A percentile compares a stretch with the other conserved stretches of the same genome.
Evolutionary conservation across 805 yeast species (phyloP).

Genomic region (Wickerhamiella azymoides): DNA sequence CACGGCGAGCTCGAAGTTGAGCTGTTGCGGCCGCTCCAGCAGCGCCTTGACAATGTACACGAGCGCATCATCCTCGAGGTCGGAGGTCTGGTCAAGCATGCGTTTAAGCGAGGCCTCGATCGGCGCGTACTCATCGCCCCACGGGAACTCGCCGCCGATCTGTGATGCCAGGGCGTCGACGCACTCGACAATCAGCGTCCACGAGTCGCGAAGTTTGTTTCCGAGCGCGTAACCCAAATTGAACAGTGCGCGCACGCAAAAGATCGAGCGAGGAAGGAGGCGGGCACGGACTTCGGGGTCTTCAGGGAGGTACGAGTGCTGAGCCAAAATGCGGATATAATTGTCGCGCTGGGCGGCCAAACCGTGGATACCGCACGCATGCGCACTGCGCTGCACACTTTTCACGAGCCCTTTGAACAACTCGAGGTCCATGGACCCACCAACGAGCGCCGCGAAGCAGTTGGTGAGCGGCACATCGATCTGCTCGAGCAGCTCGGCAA

Average conservation of each 20-base stretch:
- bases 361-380: conserved; percentile 66
- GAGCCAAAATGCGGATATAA: conserved; percentile 26
- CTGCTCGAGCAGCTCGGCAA: conserved; percentile 6
- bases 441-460: conserved; percentile 39
- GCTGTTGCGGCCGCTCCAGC: background rate
- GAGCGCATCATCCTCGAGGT: conserved; percentile 41
- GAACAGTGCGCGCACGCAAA: conserved; percentile 63
- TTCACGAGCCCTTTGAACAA: conserved; percentile 53
- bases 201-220: conserved; percentile 46
- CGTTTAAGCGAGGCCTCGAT: conserved; percentile 46
- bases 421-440: conserved; percentile 56
- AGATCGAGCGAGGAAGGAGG: conserved; percentile 52
- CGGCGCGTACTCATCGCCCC: conserved; percentile 21
- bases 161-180: conserved; percentile 11
- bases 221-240: conserved; percentile 77
- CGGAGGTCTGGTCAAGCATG: conserved; percentile 46
- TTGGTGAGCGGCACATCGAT: conserved; percentile 26
- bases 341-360: conserved; percentile 44
- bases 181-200: conserved; percentile 41
- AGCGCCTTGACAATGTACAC: conserved; percentile 35
- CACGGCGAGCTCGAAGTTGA: conserved; percentile 27
- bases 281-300: conserved; percentile 7
- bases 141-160: conserved; percentile 2
- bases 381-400: conserved; percentile 67
- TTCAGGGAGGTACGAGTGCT: conserved; percentile 14